Conservation (phyloP, 495 filamentous ascomycete genomes). For the Aspergillus funiculosus region DNA sequence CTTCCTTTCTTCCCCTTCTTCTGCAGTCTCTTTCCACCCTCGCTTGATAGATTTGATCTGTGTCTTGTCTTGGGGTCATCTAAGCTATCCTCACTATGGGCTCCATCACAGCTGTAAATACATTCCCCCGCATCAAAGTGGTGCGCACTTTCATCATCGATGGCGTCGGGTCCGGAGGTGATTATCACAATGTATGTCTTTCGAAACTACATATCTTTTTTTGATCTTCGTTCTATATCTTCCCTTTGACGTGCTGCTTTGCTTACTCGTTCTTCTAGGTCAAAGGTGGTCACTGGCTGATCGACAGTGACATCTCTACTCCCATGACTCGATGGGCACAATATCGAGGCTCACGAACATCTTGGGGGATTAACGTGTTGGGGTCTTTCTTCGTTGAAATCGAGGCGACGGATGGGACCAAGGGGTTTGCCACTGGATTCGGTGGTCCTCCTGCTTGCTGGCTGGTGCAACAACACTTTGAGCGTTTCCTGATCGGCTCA, state of each 20-base stretch:
- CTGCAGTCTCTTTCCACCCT: not conserved
- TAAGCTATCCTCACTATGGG: constrained; percentile 28
- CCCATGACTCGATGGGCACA: constrained; percentile 85
- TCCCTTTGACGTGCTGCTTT: not conserved
- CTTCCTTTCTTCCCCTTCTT: not conserved
- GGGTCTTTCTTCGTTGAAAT: constrained; percentile 93
- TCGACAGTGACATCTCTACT: constrained; percentile 85
- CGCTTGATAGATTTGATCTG: not conserved
- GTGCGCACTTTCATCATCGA: constrained; percentile 76
- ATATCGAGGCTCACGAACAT: constrained; percentile 79
- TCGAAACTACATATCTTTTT: not conserved
- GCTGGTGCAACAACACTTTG: constrained; percentile 86
- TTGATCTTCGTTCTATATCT: not conserved
- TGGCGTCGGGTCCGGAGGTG: constrained; percentile 82
- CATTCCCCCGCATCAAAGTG: constrained; percentile 61
- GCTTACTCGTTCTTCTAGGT: constrained; percentile 38
- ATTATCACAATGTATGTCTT: constrained; percentile 77
- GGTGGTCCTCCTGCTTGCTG: constrained; percentile 90
- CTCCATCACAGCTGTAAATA: constrained; percentile 19
- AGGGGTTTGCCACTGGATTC: constrained; percentile 89
- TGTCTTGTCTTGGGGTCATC: constrained; percentile 6
- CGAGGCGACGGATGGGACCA: constrained; percentile 79
- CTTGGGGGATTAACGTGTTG: constrained; percentile 92
- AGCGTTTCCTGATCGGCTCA: constrained; percentile 80
- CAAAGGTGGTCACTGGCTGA: constrained; percentile 84